Evolutionary conservation across 2,329 filamentous ascomycete genomes (phyloP), one percentile per base, ranked within the genome.

Genomic region (Elsinoe arachidis): DNA sequence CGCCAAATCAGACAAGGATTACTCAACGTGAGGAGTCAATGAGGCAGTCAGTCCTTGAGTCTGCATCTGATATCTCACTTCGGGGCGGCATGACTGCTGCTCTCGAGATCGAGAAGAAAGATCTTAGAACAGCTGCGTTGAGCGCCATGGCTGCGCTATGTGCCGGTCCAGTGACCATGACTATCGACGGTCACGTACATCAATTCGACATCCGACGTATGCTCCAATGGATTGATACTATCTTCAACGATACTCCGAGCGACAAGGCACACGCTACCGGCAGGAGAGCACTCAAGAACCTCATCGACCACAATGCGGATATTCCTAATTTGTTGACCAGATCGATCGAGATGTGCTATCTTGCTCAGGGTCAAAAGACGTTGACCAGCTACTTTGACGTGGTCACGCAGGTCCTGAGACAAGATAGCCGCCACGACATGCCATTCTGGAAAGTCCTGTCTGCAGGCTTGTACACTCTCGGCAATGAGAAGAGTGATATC

Each of bases 121-220:
- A 96, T 67, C 79, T 99, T 37, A 83, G 90, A 58, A 93, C 87
- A 19, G 90, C 93, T 30, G 92, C 93, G 1, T 77, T 99, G 43
- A 96, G 91, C 70, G 87, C 95, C 23, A 97, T 99, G 93, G 91
- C 93, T 43, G 85, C 90, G 2, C 79, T 99, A 5, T 99, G 93
- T 68, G 90, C 69, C 46, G 83, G 83, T 0, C 90, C 92, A 3
- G 85, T 97, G 58, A 90, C 84, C 61, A 86, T 95, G 61, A 90
- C 85, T 0, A 96, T 89, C 0, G 91, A 96, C 69, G 92, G 89
- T 62, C 88, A 88, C 56, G 86, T 86, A n/a, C 80, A 87, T 49
- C 88, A 93, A 64, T 99, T 99, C 65, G 91, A 99, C 66, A 82
- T 97, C 55, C 84, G 87, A 41, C 85, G 92, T 17, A 95, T 99